A percentile compares a stretch with the other conserved stretches of the same genome.
phyloP scores from a whole-genome alignment of 2,329 filamentous ascomycete species.

The Claviceps capensis region DNA sequence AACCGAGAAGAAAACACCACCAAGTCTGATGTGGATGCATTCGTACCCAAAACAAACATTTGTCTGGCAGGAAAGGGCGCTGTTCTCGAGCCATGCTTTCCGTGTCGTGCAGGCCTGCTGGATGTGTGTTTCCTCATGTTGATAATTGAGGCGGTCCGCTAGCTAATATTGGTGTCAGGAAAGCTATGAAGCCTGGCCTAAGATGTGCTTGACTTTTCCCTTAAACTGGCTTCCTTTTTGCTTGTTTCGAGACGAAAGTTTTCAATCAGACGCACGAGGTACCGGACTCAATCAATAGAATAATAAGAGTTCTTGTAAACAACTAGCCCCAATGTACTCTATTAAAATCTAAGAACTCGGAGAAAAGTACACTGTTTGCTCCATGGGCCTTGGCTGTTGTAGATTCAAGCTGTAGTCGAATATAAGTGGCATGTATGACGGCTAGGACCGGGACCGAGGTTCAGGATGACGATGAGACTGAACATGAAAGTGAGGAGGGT shows the following conservation, averaged over 20 bases:
- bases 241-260: neutral
- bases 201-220: neutral
- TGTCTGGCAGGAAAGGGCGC: conserved; percentile 28
- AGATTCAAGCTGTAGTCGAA: neutral
- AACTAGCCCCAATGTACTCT: neutral
- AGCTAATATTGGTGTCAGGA: too few species aligned
- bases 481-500: neutral
- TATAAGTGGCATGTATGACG: neutral
- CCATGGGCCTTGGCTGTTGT: neutral
- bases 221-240: neutral
- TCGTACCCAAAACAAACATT: conserved; percentile 39
- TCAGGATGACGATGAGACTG: neutral
- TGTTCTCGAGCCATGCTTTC: conserved; percentile 11
- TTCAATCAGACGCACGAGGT: neutral
- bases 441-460: neutral
- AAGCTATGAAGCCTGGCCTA: neutral
- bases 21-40: neutral
- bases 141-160: neutral
- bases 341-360: neutral
- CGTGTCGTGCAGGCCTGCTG: conserved; percentile 11
- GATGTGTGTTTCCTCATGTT: conserved; percentile 17
- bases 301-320: neutral
- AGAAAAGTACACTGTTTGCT: neutral
- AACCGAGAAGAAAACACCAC: neutral
- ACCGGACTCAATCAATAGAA: neutral